Base-by-base conservation (phyloP, 345 rosid genomes). In the Erodium maritimum region DNA sequence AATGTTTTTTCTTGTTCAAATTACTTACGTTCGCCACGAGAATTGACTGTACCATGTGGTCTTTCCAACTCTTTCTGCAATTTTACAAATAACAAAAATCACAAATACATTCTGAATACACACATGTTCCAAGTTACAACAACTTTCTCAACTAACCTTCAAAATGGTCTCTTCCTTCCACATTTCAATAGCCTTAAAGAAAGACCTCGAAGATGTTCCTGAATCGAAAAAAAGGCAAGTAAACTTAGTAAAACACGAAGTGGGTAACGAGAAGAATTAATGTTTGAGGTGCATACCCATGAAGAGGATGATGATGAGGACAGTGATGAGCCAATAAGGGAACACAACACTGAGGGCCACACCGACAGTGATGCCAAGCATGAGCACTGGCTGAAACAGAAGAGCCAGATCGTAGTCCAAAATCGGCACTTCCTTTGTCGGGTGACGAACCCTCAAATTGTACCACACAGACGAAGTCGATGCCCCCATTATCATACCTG, bases 401-500 rank as follows among this genome's bases (percentile, higher is more conserved):
- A 91, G 91, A 53, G 96, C 95, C 62, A 91, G 67, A 69, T 91
- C 91, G 58, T 91, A 88, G 66, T 91, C 97, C 25, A 91, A 55
- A 63, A 91, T 91, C 17, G 97, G 96, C 6, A 84, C 96, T 66
- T 88, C 90, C 65, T 72, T 88, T 23, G 87, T 78, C 19, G 97
- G 97, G 69, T 91, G 97, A 0, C 80, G 80, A 25, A 88, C 95
- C 68, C 88, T 77, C 23, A 91, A 55, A 67, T 91, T 91, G 75
- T 88, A 91, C 95, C 96, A 91, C 55, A 91, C 95, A 29, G 97
- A 91, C 57, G 97, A 80, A 12, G 87, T 76, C 1, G 97, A 88
- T 61, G 97, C 97, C 60, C 86, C 97, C 97, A 91, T 91, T 55
- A 91, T 91, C 97, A 91, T 91, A 73, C 97, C 97, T 90, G 64